Evolutionary conservation across 345 rosid species (phyloP), one percentile per base, ranked within the genome.

Genomic region (Turritis glabra): DNA sequence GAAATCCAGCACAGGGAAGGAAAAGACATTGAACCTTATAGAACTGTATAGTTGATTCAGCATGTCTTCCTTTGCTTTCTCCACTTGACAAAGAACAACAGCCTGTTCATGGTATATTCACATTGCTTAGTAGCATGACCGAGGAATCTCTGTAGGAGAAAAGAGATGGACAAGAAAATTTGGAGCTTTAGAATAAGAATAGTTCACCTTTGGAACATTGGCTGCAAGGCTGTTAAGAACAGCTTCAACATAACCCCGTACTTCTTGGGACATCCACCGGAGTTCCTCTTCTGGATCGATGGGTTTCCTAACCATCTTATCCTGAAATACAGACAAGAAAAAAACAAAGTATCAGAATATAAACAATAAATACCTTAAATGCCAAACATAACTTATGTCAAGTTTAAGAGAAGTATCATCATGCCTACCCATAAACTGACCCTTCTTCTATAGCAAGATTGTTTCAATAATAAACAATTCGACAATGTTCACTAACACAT

Each of bases 221-320:
- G 99, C 99, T 59, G 91, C 97, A 53, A 96, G 96, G 76, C 99
- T 96, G 85, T 96, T 92, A 38, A 96, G 97, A 79, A 96, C 99
- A 37, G 99, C 99, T 89, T 96, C 99, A 46, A 92, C 98, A 54
- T 96, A 96, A 73, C 99, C 98, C 2, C 98, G 98, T 7, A 96
- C 97, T 89, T 96, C 99, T 77, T 96, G 99, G 30, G 99, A 87
- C 99, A 96, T 96, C 99, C 99, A 96, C 52, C 96, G 82, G 21
- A 96, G 95, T 79, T 96, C 99, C 79, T 96, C 98, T 83, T 96
- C 99, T 40, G 99, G 99, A 70, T 96, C 99, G 40, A 85, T 86
- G 0, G 99, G 98, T 78, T 87, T 88, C 81, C 97, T 86, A 67
- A 82, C 88, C 95, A 92, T 90, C 68, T 91, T 86, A 82, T 92